A percentile compares a stretch with the other conserved stretches of the same genome.
Evolutionary conservation across 192 early-diverging fungal species (phyloP).

Genomic region (Funneliformis geosporum): DNA sequence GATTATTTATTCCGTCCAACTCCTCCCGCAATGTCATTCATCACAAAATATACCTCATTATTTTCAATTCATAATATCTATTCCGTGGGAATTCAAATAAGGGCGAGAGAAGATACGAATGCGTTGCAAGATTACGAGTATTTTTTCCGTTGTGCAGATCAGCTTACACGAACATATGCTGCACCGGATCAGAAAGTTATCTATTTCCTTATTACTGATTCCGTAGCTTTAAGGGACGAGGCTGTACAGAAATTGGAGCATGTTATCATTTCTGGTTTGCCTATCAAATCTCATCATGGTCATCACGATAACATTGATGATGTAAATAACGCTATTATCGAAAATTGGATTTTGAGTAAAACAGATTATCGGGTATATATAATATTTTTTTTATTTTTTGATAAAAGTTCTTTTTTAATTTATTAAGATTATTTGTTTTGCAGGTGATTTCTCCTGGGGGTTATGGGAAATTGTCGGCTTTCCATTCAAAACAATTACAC

Average conservation of each 20-base stretch:
- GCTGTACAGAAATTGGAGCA: constrained; percentile 38
- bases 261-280: constrained; percentile 42
- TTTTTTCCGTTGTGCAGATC: constrained; percentile 47
- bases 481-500: constrained; percentile 38
- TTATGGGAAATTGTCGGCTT: constrained; percentile 48
- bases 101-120: constrained; percentile 31
- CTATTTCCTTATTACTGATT: constrained; percentile 50
- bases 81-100: constrained; percentile 48
- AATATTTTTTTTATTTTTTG: constrained; percentile 17
- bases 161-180: constrained; percentile 38
- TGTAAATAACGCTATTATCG: constrained; percentile 44
- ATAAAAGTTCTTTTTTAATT: background rate
- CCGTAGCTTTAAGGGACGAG: constrained; percentile 41
- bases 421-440: background rate
- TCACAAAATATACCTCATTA: constrained; percentile 39
- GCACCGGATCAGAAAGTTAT: constrained; percentile 40
- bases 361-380: constrained; percentile 48
- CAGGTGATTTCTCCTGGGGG: constrained; percentile 32
- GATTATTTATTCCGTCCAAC: constrained; percentile 49
- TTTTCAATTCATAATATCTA: constrained; percentile 41
- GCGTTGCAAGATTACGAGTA: constrained; percentile 40
- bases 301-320: constrained; percentile 40
- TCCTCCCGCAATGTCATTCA: constrained; percentile 37
- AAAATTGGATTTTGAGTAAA: constrained; percentile 49
- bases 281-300: constrained; percentile 25